Evolutionary conservation across 352 stramenopile species (phyloP), one percentile per base, ranked within the genome.

Genomic region (Globisporangium barbulae): DNA sequence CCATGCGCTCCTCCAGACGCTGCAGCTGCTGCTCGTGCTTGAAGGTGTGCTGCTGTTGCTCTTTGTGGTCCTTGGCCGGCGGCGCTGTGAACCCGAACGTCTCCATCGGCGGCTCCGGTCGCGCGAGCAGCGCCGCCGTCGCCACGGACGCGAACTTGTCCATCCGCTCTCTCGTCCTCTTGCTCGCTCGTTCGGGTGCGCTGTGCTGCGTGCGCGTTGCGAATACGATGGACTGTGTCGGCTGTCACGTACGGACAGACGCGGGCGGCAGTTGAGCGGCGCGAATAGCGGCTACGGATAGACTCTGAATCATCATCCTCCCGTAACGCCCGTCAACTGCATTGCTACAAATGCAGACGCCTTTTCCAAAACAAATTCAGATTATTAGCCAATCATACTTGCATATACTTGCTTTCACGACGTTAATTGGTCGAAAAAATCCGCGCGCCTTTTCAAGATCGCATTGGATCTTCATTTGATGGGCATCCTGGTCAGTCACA

Each of bases 1-100:
- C 54, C 19, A 88, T 73, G 17, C 76, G 71, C 6, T 71, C 61
- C 54, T 91, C 82, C 5, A 91, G 55, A 1, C 53, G 64, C 12
- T 65, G 42, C 19, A 78, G 53, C 7, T 74, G 64, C 2, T 53
- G 15, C 7, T 55, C 25, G 17, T 28, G 30, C 28, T 21, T 41
- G 30, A 17, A 3, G 45, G 50, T 10, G 9, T 53, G 22, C 37
- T 59, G 28, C 9, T 37, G 44, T 3, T 17, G n/a, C 15, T 41
- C 12, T 15, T 41, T 41, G 5, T 8, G 12, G 25, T n/a, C 13
- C 15, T 35, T n/a, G n/a, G 45, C 1, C 25, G 47, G 19, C 22
- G 61, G 0, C 15, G 21, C 22, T 53, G 22, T 19, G 21, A 22
- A 1, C 10, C 5, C 12, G 47, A 15, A 19, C 30, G 35, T 41